These are phyloP conservation scores for Hortiboletus campestris DNA, from an alignment of 768 basidiomycete species.

Conservation along the genomic window DNA sequence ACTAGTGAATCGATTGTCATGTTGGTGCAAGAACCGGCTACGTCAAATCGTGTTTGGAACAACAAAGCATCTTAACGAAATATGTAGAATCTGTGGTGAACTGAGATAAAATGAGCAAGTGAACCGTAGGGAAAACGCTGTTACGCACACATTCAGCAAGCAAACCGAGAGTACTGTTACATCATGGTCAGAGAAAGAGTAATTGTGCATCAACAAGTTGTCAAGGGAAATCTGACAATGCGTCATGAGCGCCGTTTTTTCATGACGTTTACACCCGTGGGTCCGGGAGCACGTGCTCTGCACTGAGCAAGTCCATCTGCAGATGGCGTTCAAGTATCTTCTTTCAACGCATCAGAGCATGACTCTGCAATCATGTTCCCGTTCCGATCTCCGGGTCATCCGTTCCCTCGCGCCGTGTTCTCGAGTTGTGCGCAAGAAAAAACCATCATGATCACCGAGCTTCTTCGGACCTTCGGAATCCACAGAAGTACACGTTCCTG, in stretches of 20 bases:
- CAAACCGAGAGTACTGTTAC: neutral
- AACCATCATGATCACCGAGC: conserved; percentile 21
- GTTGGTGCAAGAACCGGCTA: too few species aligned
- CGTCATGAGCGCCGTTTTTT: neutral
- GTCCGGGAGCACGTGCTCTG: neutral
- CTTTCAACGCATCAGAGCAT: conserved; percentile 26
- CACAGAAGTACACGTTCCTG: too few species aligned
- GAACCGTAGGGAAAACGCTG: too few species aligned
- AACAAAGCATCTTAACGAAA: too few species aligned
- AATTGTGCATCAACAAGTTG: neutral
- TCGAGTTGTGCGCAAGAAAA: neutral
- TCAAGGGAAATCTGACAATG: neutral
- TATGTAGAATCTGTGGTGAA: too few species aligned
- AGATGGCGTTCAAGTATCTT: conserved; percentile 22
- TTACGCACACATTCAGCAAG: neutral
- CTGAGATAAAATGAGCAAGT: neutral
- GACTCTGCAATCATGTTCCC: conserved; percentile 9
- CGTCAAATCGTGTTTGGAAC: too few species aligned
- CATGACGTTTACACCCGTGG: too few species aligned
- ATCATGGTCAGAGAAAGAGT: neutral
- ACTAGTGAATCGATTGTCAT: too few species aligned
- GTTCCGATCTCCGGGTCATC: neutral
- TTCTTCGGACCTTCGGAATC: conserved; percentile 19
- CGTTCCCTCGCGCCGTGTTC: neutral
- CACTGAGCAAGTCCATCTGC: conserved; percentile 26